phyloP scores from a whole-genome alignment of 345 rosid species.

The Moringa oleifera region DNA sequence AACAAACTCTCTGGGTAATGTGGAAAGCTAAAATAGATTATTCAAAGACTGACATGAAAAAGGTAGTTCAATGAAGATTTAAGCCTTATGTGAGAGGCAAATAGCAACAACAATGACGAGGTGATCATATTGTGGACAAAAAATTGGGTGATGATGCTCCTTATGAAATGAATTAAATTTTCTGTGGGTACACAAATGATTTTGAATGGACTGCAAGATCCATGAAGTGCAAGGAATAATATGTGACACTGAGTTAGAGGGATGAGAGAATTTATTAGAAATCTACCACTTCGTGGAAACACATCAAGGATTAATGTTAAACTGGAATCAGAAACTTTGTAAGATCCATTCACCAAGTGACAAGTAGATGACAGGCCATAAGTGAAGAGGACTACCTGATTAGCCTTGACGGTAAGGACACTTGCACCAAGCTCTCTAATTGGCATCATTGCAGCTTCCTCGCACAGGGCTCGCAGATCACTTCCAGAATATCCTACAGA shows the following conservation, averaged over 20 bases:
- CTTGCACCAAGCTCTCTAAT: conserved; percentile 91
- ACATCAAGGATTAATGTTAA: not conserved
- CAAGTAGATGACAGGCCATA: too few species aligned
- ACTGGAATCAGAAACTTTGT: not conserved
- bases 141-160: too few species aligned
- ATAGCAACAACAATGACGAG: too few species aligned
- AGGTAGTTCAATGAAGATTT: too few species aligned
- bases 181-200: not conserved
- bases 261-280: not conserved
- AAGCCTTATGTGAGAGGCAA: too few species aligned
- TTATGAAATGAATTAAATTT: too few species aligned
- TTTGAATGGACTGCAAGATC: not conserved
- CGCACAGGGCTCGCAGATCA: conserved; percentile 95
- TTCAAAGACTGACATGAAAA: too few species aligned
- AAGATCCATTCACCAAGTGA: too few species aligned
- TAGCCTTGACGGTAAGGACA: conserved; percentile 74
- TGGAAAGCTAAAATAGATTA: too few species aligned
- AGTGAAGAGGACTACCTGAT: conserved; percentile 44
- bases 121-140: too few species aligned
- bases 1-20: too few species aligned
- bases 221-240: not conserved
- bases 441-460: conserved; percentile 99
- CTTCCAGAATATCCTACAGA: conserved; percentile 91
- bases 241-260: not conserved
- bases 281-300: not conserved